Evolutionary conservation across 495 filamentous ascomycete species (phyloP), one percentile per base, ranked within the genome.

Genomic region (Massariosphaeria phaeospora): DNA sequence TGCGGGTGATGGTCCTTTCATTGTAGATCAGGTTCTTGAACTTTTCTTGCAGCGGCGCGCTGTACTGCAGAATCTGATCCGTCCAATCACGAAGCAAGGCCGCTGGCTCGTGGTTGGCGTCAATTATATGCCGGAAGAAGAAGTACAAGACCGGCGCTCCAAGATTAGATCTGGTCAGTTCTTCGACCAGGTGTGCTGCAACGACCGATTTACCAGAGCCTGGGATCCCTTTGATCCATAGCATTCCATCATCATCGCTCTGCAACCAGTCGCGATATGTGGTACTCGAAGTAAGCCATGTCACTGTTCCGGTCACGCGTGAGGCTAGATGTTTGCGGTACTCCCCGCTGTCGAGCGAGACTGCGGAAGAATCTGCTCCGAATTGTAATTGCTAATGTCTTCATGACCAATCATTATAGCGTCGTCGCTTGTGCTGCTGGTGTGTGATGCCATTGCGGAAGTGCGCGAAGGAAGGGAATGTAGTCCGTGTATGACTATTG

Each of bases 121-220:
- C 58, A 48, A 80, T 73, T 55, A 78, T 79, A 36, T 78, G 72
- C 2, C 77, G 72, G 57, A 78, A 78, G 64, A 82, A 82, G 65
- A 82, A 79, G 55, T 62, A 78, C 0, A 79, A 62, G 1, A 77
- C 72, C 0, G 73, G 74, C 6, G 46, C 50, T 29, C 56, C 40
- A 29, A 63, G 29, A 62, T 65, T 15, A 34, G 8, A 27, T 7
- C 20, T 20, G 3, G 36, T 24, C 49, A 77, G 65, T 3, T 59
- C 39, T 12, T 63, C 20, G 29, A 70, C 63, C 11, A 76, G 44
- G 2, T 36, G 56, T 2, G 76, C 75, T 30, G 75, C 75, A 13
- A 77, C 39, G 17, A 81, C 76, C 10, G 66, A 72, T 63, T 81
- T 81, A 0, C 76, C 77, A 43, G 72, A 69, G 3, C 78, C 78